A percentile compares a stretch with the other conserved stretches of the same genome.
Evolutionary conservation across 163 green algal genomes (phyloP).

Genomic region (Volvox carteri): DNA sequence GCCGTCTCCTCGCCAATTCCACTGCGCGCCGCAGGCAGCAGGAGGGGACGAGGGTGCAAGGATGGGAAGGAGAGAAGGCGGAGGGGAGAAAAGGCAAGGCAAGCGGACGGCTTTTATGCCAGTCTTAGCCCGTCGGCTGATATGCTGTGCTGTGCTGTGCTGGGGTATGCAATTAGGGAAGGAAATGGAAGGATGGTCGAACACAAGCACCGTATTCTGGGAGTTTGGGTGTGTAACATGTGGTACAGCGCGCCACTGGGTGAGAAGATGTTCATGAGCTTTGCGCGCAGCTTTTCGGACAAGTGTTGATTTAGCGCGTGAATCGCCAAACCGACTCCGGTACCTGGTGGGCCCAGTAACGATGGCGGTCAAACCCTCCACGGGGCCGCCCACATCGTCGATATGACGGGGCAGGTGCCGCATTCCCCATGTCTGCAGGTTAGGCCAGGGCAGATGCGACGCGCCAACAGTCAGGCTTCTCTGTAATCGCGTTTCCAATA

Average conservation of each 20-base stretch:
- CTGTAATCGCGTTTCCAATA: too few species aligned
- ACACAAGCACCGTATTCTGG: too few species aligned
- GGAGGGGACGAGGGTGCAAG: background rate
- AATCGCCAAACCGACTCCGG: background rate
- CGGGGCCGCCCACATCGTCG: slow-evolving; percentile 60
- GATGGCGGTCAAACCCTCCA: slow-evolving; percentile 65
- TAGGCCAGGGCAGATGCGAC: background rate
- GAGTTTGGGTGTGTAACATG: too few species aligned
- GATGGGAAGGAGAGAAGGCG: background rate
- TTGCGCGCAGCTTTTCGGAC: too few species aligned
- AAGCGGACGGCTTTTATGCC: too few species aligned
- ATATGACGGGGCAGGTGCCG: slow-evolving; percentile 57
- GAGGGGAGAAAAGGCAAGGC: background rate
- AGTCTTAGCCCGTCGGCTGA: too few species aligned
- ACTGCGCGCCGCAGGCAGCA: slow-evolving; percentile 10
- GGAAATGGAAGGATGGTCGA: too few species aligned
- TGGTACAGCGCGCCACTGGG: too few species aligned
- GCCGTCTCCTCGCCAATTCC: slow-evolving; percentile 72
- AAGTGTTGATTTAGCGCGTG: too few species aligned
- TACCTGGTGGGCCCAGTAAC: slow-evolving; percentile 77
- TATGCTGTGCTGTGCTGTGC: too few species aligned
- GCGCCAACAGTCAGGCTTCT: background rate
- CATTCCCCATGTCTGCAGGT: slow-evolving; percentile 65
- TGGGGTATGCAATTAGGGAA: too few species aligned
- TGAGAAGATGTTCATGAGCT: too few species aligned